Percentiles rank a stretch among this genome's conserved stretches.
phyloP scores from a whole-genome alignment of 2,329 filamentous ascomycete genomes.

The Aspergillus vadensis region DNA sequence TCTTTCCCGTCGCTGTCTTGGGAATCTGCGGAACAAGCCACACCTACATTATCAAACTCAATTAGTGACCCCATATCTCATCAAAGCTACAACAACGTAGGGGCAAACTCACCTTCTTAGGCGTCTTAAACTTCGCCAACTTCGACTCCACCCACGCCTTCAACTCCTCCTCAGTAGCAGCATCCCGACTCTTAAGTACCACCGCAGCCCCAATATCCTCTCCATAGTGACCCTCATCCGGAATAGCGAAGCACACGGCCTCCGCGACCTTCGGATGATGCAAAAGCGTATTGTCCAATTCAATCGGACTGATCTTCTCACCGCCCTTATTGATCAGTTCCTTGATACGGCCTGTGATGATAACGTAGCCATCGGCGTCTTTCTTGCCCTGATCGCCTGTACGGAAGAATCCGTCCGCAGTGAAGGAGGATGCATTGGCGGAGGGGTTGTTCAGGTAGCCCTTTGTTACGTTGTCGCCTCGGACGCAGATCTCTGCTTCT shows the following conservation, averaged over 20 bases:
- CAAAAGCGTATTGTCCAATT: constrained; percentile 80
- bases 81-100: background rate
- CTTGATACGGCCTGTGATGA: constrained; percentile 90
- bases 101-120: constrained; percentile 65
- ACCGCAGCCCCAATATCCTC: constrained; percentile 79
- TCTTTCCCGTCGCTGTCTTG: constrained; percentile 90
- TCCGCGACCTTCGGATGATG: constrained; percentile 72
- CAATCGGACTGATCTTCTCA: constrained; percentile 86
- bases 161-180: constrained; percentile 61
- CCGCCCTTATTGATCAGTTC: constrained; percentile 88
- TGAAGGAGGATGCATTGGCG: constrained; percentile 75
- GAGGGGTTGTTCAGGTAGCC: constrained; percentile 82
- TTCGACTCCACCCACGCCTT: constrained; percentile 69
- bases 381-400: constrained; percentile 84
- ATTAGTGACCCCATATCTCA: background rate
- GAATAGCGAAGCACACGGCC: constrained; percentile 80
- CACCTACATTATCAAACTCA: constrained; percentile 50
- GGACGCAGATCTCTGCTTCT: constrained; percentile 81
- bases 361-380: constrained; percentile 77
- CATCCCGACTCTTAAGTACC: constrained; percentile 68
- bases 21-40: constrained; percentile 84
- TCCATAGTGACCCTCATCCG: constrained; percentile 74
- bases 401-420: constrained; percentile 76
- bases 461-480: constrained; percentile 78
- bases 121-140: constrained; percentile 81